phyloP scores from a whole-genome alignment of 2,329 filamentous ascomycete species.

The Fusarium brachygibbosum region DNA sequence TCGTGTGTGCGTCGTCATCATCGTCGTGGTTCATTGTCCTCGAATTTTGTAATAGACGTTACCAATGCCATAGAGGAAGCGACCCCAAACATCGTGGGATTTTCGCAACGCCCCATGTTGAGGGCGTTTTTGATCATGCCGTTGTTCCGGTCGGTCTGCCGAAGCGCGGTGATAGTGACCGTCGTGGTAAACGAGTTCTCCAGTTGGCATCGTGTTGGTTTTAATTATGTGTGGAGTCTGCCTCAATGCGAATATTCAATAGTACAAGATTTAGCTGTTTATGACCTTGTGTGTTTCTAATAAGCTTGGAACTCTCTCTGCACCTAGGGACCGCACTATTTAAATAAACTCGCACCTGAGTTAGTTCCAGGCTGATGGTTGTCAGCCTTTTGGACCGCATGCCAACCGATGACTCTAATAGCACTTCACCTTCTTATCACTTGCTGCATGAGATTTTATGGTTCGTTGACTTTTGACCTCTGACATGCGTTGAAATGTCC shows the following conservation, averaged over 20 bases:
- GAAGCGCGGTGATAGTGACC: slow-evolving; percentile 49
- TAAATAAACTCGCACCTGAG: slow-evolving; percentile 23
- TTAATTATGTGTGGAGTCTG: slow-evolving; percentile 19
- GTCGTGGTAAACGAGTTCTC: slow-evolving; percentile 51
- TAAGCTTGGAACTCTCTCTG: neutral
- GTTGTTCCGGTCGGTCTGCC: slow-evolving; percentile 31
- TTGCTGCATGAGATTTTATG: slow-evolving; percentile 16
- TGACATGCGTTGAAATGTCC: slow-evolving; percentile 16
- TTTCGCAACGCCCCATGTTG: slow-evolving; percentile 49
- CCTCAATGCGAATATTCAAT: neutral
- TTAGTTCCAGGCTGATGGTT: neutral
- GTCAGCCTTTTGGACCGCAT: slow-evolving; percentile 26
- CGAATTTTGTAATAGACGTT: slow-evolving; percentile 55
- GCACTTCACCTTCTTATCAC: slow-evolving; percentile 24
- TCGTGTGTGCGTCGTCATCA: slow-evolving; percentile 36
- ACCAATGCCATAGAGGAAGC: slow-evolving; percentile 56
- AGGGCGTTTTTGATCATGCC: slow-evolving; percentile 22
- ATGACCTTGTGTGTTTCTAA: neutral
- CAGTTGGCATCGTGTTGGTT: slow-evolving; percentile 34
- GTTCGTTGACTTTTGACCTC: slow-evolving; percentile 19
- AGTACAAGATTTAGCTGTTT: slow-evolving; percentile 1
- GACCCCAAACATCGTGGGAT: slow-evolving; percentile 57
- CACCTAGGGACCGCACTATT: slow-evolving; percentile 1
- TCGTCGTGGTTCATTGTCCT: slow-evolving; percentile 41
- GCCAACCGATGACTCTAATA: slow-evolving; percentile 27